Base-by-base conservation (phyloP, 257 asterid genomes). In the Lavandula angustifolia region DNA sequence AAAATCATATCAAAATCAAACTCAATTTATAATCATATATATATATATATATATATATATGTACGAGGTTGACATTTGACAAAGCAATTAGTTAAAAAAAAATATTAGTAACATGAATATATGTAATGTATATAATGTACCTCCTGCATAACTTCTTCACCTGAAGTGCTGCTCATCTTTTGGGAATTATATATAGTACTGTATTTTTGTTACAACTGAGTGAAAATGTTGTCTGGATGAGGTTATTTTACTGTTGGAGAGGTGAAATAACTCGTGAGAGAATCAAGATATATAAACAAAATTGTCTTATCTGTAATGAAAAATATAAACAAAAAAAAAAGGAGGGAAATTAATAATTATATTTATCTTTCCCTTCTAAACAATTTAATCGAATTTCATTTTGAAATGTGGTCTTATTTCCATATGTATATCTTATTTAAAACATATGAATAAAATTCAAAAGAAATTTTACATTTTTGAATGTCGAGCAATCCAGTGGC, bases 91-190 rank as follows among this genome's bases (percentile, higher is more conserved):
- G 6, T 3, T 33, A 3, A 33, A 33, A 33, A 33, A 33, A 33
- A 4, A 1, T 33, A 33, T 33, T 3, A 3, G 6, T 33, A 1
- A 33, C 4, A 33, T 33, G 6, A 33, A 3, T 33, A 33, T 33
- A 33, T 37, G 0, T 37, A 37, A 9, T 14, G 9, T 71, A 64
- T 37, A 6, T 37, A 37, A 9, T 14, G 9, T 71, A 64, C 76
- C 67, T 48, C 14, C 12, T 8, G 62, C 71, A 64, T 12, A 40
- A 16, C 67, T 64, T 37, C 52, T 63, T 50, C 55, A 32, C 32
- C n/a, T 56, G 76, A 44, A 29, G 66, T 46, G 4, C 41, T 27
- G 35, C 48, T 72, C 76, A 72, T 72, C 58, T 58, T 58, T 43
- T 10, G 3, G 54, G 41, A 42, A 32, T 43, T 53, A 42, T 7